A percentile compares a stretch with the other conserved stretches of the same genome.
Evolutionary conservation across 495 filamentous ascomycete genomes (phyloP).

Genomic region (Penicillium nucicola): DNA sequence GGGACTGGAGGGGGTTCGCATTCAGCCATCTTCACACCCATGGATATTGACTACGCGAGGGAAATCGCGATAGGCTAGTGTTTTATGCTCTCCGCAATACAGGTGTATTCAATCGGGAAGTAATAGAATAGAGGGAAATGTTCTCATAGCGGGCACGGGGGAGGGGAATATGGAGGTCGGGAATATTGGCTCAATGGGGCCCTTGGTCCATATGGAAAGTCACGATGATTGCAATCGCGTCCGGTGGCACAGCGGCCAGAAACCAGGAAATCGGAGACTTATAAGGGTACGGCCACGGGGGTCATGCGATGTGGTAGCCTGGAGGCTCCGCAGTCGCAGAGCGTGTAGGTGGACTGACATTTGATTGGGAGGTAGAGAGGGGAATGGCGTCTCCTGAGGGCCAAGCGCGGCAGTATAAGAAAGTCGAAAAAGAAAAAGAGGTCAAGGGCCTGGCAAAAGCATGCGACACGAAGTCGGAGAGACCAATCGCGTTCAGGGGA

Average conservation of each 20-base stretch:
- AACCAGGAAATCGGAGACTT: conserved; percentile 3
- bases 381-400: neutral
- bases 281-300: conserved; percentile 8
- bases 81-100: neutral
- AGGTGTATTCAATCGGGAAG: conserved; percentile 3
- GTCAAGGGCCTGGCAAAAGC: conserved; percentile 3
- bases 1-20: conserved; percentile 23
- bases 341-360: conserved; percentile 6
- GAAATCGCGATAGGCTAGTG: neutral
- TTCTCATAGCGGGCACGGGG: conserved; percentile 12
- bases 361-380: conserved; percentile 19
- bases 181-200: conserved; percentile 8
- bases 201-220: conserved; percentile 19
- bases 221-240: conserved; percentile 14
- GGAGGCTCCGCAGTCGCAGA: conserved; percentile 21
- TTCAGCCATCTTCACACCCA: conserved; percentile 32
- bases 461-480: conserved; percentile 14
- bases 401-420: conserved; percentile 25
- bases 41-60: conserved; percentile 1
- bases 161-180: conserved; percentile 1
- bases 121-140: conserved; percentile 10
- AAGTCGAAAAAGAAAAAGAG: conserved; percentile 14
- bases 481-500: conserved; percentile 20
- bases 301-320: conserved; percentile 18
- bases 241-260: conserved; percentile 18